Evolutionary conservation across 1,139 yeast species (phyloP).

Genomic region (Magnusiomyces ingens): DNA sequence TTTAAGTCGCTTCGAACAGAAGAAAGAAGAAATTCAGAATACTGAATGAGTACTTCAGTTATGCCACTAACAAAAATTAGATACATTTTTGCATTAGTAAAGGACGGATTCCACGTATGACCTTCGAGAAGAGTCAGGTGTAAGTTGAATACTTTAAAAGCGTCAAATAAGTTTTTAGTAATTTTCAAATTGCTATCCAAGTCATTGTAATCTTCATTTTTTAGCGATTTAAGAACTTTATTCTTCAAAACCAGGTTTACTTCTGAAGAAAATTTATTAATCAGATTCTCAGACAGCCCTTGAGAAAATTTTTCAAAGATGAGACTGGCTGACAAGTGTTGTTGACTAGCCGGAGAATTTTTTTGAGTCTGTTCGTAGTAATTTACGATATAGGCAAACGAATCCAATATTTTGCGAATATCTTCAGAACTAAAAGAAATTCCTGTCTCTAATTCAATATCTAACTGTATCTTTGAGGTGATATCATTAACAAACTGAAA

Average conservation of each 20-base stretch:
- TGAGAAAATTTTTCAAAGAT: no score
- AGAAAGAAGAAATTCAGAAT: neutral
- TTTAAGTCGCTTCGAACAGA: neutral
- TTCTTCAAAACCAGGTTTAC: no score
- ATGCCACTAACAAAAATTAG: neutral
- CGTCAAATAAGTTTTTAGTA: neutral
- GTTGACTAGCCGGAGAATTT: neutral
- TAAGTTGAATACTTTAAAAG: neutral
- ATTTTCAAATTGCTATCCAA: neutral
- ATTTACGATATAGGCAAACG: neutral
- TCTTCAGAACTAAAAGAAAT: neutral
- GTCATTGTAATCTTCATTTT: neutral
- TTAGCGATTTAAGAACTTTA: neutral
- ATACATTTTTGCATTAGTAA: neutral
- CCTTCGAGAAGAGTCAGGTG: neutral
- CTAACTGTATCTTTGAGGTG: neutral
- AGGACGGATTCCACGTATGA: neutral
- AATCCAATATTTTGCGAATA: neutral
- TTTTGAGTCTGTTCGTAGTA: neutral
- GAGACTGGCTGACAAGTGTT: no score
- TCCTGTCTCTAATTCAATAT: slow-evolving; percentile 4
- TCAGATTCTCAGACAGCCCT: no score
- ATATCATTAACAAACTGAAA: neutral
- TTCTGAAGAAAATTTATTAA: no score
- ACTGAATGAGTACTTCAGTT: neutral